Evolutionary conservation across 2,329 filamentous ascomycete species (phyloP).

Genomic region (Aspergillus pseudoterreus): DNA sequence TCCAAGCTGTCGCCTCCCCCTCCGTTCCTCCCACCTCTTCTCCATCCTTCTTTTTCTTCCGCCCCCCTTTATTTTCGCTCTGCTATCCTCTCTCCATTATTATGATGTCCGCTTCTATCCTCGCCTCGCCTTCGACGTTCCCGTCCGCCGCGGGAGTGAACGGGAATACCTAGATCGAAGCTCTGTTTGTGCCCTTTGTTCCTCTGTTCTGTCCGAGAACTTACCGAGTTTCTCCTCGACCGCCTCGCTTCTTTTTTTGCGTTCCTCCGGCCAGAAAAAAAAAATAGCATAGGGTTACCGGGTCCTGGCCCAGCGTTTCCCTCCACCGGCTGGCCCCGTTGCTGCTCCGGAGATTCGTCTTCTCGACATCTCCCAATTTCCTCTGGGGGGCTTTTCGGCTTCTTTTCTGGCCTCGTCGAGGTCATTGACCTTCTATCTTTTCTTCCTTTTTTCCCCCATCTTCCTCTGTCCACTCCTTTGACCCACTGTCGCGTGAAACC

Average conservation of each 20-base stretch:
- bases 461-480: conserved; percentile 13
- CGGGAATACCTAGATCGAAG: conserved; percentile 33
- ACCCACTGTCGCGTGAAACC: conserved; percentile 13
- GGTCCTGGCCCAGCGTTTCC: conserved; percentile 11
- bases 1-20: conserved; percentile 17
- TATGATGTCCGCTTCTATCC: conserved; percentile 36
- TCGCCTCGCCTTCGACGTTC: conserved; percentile 31
- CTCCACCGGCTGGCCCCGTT: conserved; percentile 10
- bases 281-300: conserved; percentile 8
- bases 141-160: conserved; percentile 46
- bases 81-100: conserved; percentile 22
- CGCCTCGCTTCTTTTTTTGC: conserved; percentile 18
- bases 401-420: conserved; percentile 5
- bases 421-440: conserved; percentile 5
- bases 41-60: conserved; percentile 13
- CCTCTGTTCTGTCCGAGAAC: conserved; percentile 21
- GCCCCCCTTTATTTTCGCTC: conserved; percentile 15
- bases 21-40: conserved; percentile 13
- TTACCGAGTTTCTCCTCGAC: conserved; percentile 24
- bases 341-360: conserved; percentile 5
- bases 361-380: neutral
- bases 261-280: conserved; percentile 9
- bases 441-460: conserved; percentile 6
- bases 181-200: conserved; percentile 13
- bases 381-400: conserved; percentile 10